Evolutionary conservation across 257 asterid species (phyloP).

Genomic region (Fraxinus cuspidata): DNA sequence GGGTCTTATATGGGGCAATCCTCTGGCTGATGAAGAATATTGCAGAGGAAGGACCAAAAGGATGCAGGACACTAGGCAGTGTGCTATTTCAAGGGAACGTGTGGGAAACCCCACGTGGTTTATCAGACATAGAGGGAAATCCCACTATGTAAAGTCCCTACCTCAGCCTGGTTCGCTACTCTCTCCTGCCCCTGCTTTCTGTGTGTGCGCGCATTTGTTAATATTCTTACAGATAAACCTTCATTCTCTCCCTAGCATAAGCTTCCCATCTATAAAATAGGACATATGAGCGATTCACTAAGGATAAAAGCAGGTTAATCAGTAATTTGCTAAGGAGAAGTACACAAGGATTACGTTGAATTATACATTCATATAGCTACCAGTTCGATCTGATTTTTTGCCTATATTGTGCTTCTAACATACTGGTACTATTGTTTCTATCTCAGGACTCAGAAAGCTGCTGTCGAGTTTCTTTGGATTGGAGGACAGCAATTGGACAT

Average conservation of each 20-base stretch:
- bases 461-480: slow-evolving; percentile 79
- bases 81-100: neutral
- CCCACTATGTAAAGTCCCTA: neutral
- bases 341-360: neutral
- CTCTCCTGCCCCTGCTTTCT: neutral
- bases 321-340: neutral
- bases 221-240: slow-evolving; percentile 7
- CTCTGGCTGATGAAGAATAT: neutral
- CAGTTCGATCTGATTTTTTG: slow-evolving; percentile 7
- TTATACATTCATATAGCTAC: neutral
- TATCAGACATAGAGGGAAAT: too few relatives aligned
- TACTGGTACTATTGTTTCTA: slow-evolving; percentile 4
- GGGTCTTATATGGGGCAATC: neutral
- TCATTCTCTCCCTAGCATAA: slow-evolving; percentile 4
- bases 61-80: neutral
- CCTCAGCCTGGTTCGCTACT: neutral
- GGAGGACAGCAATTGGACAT: slow-evolving; percentile 87
- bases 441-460: slow-evolving; percentile 68
- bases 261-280: neutral
- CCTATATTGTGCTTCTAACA: slow-evolving; percentile 15
- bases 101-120: neutral
- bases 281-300: neutral
- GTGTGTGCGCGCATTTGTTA: neutral
- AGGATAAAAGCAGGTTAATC: neutral
- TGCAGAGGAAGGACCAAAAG: neutral